Base-by-base conservation (phyloP, 495 filamentous ascomycete species). In the Bacidia gigantensis region DNA sequence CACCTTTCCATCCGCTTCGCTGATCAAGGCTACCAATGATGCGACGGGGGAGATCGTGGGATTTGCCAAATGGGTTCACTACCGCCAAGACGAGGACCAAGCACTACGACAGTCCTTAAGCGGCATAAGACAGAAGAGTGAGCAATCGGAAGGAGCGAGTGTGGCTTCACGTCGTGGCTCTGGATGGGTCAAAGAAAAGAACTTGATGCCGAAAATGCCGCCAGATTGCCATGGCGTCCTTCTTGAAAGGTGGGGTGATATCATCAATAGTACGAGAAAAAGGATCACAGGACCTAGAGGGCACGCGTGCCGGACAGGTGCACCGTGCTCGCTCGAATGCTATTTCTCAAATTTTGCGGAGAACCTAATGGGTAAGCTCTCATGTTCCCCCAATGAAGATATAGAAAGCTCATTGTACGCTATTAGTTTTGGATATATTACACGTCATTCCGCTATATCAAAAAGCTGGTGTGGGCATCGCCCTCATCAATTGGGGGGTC, bases 401-500 rank as follows among this genome's bases (percentile, higher is more conserved):
- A 32, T 29, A 17, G 5, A 51, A 9, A 46, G n/a, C 14, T 46
- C 11, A 45, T 25, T 3, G 3, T 2, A n/a, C 17, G n/a, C 40
- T 7, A 10, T 3, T 35, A 69, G 68, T 65, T 51, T 57, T 71
- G 38, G 62, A 67, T 12, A 57, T 69, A 2, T 42, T 71, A 12
- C 65, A 54, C 17, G 66, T 66, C n/a, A 58, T 67, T 17, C 63
- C 66, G 1, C 54, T 59, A 2, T 58, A 67, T 45, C 68, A 75
- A 44, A 69, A 72, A 5, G 60, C 56, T 1, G 66, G 69, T n/a
- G 58, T 69, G 0, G 73, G 65, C 0, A 58, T 62, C 0, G 63
- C 58, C 21, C 49, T 77, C 0, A 59, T 69, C 3, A 57, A 64
- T 47, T 75, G 67, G 68, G 73, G 70, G 17, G 55, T 72, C 24